These are phyloP conservation scores for Aspergillus chevalieri DNA, from an alignment of 2,329 filamentous ascomycete genomes.

Conservation along the genomic window DNA sequence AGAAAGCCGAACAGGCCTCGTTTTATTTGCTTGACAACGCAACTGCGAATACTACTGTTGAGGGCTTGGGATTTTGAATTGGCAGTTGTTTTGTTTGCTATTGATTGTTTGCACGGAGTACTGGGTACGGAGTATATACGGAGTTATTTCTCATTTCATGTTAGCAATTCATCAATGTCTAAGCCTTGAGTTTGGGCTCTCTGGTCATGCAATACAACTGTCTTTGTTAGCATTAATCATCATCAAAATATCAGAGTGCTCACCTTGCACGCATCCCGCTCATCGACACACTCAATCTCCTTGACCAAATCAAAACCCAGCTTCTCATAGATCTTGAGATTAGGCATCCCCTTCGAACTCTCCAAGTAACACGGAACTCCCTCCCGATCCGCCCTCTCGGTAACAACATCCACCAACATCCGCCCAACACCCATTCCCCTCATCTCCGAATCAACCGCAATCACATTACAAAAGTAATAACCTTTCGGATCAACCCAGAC, in stretches of 20 bases:
- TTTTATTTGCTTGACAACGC: neutral
- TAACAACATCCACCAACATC: slow-evolving; percentile 58
- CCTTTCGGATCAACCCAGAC: slow-evolving; percentile 62
- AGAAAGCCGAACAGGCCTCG: neutral
- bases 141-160: neutral
- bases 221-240: neutral
- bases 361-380: slow-evolving; percentile 64
- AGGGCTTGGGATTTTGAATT: neutral
- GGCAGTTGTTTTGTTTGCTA: neutral
- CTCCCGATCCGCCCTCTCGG: slow-evolving; percentile 58
- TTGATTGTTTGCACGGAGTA: neutral
- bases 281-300: slow-evolving; percentile 62
- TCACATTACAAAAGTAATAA: slow-evolving; percentile 72
- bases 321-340: slow-evolving; percentile 63
- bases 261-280: slow-evolving; percentile 50
- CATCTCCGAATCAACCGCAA: slow-evolving; percentile 59
- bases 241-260: slow-evolving; percentile 6
- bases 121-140: neutral
- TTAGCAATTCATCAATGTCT: neutral
- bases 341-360: slow-evolving; percentile 61
- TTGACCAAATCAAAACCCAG: slow-evolving; percentile 62
- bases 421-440: slow-evolving; percentile 64
- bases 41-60: neutral
- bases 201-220: slow-evolving; percentile 20
- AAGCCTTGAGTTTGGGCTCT: slow-evolving; percentile 13